Evolutionary conservation across 352 stramenopile genomes (phyloP).

Genomic region (Blastocystis sp.): DNA sequence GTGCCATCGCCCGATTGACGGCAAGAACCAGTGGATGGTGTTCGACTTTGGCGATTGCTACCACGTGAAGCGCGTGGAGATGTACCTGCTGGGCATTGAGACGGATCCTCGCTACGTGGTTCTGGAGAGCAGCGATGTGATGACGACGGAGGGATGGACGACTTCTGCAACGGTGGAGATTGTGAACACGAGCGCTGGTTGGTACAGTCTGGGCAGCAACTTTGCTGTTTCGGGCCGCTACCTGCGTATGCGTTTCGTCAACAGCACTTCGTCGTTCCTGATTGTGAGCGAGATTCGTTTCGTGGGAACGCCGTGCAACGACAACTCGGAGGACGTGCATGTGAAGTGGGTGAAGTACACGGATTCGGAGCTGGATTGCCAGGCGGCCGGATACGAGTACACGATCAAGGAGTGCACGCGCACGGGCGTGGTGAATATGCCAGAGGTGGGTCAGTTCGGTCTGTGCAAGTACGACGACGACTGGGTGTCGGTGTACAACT

Average conservation of each 20-base stretch:
- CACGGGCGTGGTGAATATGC: slow-evolving; percentile 43
- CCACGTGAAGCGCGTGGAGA: slow-evolving; percentile 16
- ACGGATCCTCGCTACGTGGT: slow-evolving; percentile 41
- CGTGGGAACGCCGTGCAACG: slow-evolving; percentile 7
- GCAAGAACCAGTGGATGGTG: slow-evolving; percentile 53
- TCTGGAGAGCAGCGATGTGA: slow-evolving; percentile 45
- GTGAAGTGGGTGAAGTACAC: slow-evolving; percentile 47
- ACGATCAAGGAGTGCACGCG: slow-evolving; percentile 37
- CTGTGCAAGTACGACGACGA: slow-evolving; percentile 31
- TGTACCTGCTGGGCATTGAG: slow-evolving; percentile 53
- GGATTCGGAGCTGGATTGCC: slow-evolving; percentile 3
- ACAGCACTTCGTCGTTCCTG: slow-evolving; percentile 26
- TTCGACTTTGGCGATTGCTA: slow-evolving; percentile 48
- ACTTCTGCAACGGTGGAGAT: slow-evolving; percentile 18
- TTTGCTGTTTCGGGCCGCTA: slow-evolving; percentile 23
- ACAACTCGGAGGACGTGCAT: neutral
- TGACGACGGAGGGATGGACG: neutral
- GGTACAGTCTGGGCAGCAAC: slow-evolving; percentile 24
- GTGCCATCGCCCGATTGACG: slow-evolving; percentile 37
- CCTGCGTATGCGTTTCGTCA: slow-evolving; percentile 38
- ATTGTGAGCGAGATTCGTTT: slow-evolving; percentile 46
- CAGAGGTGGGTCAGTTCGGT: slow-evolving; percentile 25
- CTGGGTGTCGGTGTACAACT: slow-evolving; percentile 41
- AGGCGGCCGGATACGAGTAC: neutral
- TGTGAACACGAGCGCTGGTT: slow-evolving; percentile 32